Conservation (phyloP, 495 filamentous ascomycete species). For the Penicillium robsamsonii region DNA sequence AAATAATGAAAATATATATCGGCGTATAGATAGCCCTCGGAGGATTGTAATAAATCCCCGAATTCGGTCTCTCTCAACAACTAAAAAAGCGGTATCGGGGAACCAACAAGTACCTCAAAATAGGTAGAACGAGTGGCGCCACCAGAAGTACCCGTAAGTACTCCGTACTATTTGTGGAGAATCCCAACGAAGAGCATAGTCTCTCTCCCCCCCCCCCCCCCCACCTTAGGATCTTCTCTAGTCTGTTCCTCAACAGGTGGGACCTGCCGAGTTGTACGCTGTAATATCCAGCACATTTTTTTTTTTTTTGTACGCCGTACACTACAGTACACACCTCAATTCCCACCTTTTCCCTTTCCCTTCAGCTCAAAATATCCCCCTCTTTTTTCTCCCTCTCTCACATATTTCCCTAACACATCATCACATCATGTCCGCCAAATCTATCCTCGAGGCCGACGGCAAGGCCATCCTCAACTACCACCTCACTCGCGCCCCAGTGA, state of each 20-base stretch:
- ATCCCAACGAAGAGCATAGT: constrained; percentile 7
- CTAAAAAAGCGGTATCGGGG: constrained; percentile 1
- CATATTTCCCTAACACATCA: constrained; percentile 18
- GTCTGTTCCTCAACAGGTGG: constrained; percentile 25
- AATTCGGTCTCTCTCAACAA: too few relatives aligned
- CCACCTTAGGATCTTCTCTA: constrained; percentile 3
- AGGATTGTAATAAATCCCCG: too few relatives aligned
- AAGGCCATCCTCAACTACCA: constrained; percentile 99
- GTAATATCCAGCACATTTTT: constrained; percentile 32
- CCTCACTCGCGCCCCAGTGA: constrained; percentile 95
- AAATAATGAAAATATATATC: too few relatives aligned
- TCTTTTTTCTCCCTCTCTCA: constrained; percentile 14
- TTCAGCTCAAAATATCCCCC: constrained; percentile 17
- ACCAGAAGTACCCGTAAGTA: neutral
- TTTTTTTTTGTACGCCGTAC: constrained; percentile 26
- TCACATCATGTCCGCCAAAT: constrained; percentile 90
- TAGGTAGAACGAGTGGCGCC: neutral
- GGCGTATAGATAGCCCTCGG: too few relatives aligned
- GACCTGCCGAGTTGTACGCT: constrained; percentile 34
- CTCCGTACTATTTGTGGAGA: neutral
- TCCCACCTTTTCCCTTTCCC: constrained; percentile 13
- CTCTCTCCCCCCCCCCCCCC: constrained; percentile 6
- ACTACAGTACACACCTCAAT: constrained; percentile 18
- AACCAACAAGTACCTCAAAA: neutral
- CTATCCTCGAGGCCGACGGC: constrained; percentile 97